Evolutionary conservation across 371 early-diverging fungal species (phyloP), one percentile per base, ranked within the genome.

Genomic region (Conidiobolus incongruus): DNA sequence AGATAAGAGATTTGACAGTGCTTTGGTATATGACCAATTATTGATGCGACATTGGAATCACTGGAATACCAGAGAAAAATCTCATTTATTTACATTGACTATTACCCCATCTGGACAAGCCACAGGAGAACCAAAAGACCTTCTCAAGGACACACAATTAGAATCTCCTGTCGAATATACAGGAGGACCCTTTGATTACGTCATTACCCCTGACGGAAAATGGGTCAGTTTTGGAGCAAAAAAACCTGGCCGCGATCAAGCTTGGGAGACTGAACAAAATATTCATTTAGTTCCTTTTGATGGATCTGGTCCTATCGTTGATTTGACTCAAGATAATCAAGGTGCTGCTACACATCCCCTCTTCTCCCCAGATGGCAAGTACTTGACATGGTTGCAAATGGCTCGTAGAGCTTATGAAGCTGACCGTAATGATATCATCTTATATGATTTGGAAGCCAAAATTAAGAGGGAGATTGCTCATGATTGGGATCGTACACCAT

Each of bases 221-320:
- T 60, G 67, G 37, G 22, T 81, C 7, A 79, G 76, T 16, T 86
- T 84, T 58, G 55, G 69, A 1, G 58, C 82, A 45, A 81, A 81
- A 53, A 60, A 61, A 26, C 65, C 62, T 8, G 64, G 63, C 6
- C 51, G 46, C 4, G 68, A 73, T 38, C 70, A 71, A 21, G 81
- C 84, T 6, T 86, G 85, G 85, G 60, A 66, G 47, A 83, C 85
- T 21, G 67, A 80, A 13, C 62, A 66, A 29, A 66, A 71, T 46
- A 63, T 86, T 35, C 82, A 75, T 50, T 45, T 67, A 33, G 73
- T 78, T 1, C 55, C 65, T 11, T 62, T 68, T n/a, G 46, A 53
- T 16, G 75, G 71, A 1, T 23, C 52, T 12, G 45, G 38, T 1
- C 39, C 34, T 1, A 67, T 72, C 21, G 51, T 51, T n/a, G 53